Evolutionary conservation across 441 rosid genomes (phyloP).

Genomic region (Pelargonium citronellum): DNA sequence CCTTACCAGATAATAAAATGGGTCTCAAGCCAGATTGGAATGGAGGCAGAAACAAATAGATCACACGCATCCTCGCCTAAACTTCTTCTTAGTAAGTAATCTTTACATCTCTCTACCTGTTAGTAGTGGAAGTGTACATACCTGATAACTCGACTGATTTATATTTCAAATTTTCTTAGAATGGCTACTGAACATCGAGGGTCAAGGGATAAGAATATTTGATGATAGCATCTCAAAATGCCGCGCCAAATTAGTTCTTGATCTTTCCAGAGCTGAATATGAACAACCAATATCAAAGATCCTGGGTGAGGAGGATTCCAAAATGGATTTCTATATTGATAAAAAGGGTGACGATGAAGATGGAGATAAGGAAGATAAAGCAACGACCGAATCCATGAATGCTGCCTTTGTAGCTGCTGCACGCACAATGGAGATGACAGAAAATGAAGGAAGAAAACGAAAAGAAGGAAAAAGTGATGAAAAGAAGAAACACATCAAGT

Average conservation of each 20-base stretch:
- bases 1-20: slow-evolving; percentile 35
- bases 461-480: slow-evolving; percentile 22
- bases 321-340: slow-evolving; percentile 36
- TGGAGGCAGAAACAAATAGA: slow-evolving; percentile 26
- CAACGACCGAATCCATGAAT: slow-evolving; percentile 27
- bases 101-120: not conserved
- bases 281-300: slow-evolving; percentile 17
- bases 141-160: not conserved
- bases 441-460: slow-evolving; percentile 28
- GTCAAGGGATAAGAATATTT: slow-evolving; percentile 34
- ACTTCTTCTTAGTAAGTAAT: slow-evolving; percentile 40
- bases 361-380: slow-evolving; percentile 23
- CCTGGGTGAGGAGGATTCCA: slow-evolving; percentile 22
- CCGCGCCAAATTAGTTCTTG: slow-evolving; percentile 33
- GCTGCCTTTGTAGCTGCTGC: slow-evolving; percentile 44
- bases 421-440: slow-evolving; percentile 28
- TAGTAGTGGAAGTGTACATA: not conserved
- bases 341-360: slow-evolving; percentile 28
- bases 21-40: slow-evolving; percentile 25
- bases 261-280: slow-evolving; percentile 23
- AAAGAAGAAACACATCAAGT: slow-evolving; percentile 29
- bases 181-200: slow-evolving; percentile 38
- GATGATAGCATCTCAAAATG: slow-evolving; percentile 32
- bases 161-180: slow-evolving; percentile 22
- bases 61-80: slow-evolving; percentile 37